Base-by-base conservation (phyloP, 768 basidiomycete genomes). In the Nevesoporus exiguus region DNA sequence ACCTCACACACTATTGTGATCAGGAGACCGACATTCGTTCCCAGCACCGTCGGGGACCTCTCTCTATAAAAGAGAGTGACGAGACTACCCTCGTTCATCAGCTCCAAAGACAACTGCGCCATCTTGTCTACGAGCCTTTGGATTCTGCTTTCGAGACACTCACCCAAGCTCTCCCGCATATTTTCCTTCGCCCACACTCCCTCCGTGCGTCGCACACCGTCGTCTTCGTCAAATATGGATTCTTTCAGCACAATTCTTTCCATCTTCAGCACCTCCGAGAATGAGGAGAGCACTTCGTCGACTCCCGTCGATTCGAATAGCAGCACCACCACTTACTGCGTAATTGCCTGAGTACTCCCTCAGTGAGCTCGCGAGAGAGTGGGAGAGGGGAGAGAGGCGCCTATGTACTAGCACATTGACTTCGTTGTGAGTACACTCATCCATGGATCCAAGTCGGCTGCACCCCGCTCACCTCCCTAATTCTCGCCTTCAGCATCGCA, bases 391-490 rank as follows among this genome's bases (percentile, higher is more conserved):
- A 22, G 15, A 22, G 25, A 39, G 10, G 31, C 21, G 31, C 19
- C 34, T 17, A n/a, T 30, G 15, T 15, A 57, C 11, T n/a, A 22
- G 17, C 41, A 57, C 25, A 57, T 47, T 33, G 37, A 47, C 21
- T 59, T 61, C 51, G 56, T 68, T 59, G 66, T 67, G 57, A 66
- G 66, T 57, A 47, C 2, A 46, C 7, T 9, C 19, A 3, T 36
- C 27, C 8, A n/a, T 34, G 15, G 5, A 27, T 21, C 39, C 24
- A 42, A 19, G 5, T 36, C n/a, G 25, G 25, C 25, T 1, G 30
- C 25, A 21, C 13, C 24, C 45, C 7, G 14, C 59, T 64, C 19
- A 65, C 55, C 51, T 58, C 43, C 7, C 7, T 31, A 11, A 3
- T 34, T 13, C 21, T 33, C 41, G 45, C n/a, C 4, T 27, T 10